Evolutionary conservation across 2,329 filamentous ascomycete genomes (phyloP), one percentile per base, ranked within the genome.

Genomic region (Aureobasidium sp.): DNA sequence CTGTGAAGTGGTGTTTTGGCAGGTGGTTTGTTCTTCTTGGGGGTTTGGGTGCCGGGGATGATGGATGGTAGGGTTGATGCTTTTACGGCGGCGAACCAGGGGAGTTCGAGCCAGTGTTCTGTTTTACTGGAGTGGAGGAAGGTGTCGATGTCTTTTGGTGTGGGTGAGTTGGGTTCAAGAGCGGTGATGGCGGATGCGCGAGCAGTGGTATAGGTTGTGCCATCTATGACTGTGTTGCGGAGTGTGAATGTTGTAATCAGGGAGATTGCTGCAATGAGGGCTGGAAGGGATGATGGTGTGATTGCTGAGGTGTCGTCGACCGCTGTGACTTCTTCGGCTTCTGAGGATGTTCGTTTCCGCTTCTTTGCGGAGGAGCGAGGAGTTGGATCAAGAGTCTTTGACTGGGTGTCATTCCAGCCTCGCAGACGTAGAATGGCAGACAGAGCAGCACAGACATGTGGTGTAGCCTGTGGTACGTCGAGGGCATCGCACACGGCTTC

Each of bases 401-500:
- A 17, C 10, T 20, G 26, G 9, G 15, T 29, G 2, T 56, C 43
- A 1, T 62, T 56, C 39, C 44, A 51, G 10, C 51, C 50, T 32
- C 64, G 59, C 10, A 61, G 50, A 24, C 20, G 56, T n/a, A 66
- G 59, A 20, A 66, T 67, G 26, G 66, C 62, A 26, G 32, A 56
- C 3, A 64, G 51, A 12, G 68, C 69, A 26, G 66, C 66, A 20
- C 63, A 53, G 15, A 70, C 63, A 53, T 70, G 68, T 7, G 66
- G 64, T 34, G 47, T 65, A 10, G 67, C 67, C 43, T 63, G 62
- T 2, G 65, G 63, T 15, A 55, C 59, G 5, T 50, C 63, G 5
- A 63, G 66, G 26, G 63, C 63, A 51, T 66, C 66, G 53, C 69
- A 70, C 5, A 89, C 82, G 0, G 84, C 81, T 0, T 87, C 84